Evolutionary conservation across 139 green algal species (phyloP).

Genomic region (Chlamydomonas sphaeroides): DNA sequence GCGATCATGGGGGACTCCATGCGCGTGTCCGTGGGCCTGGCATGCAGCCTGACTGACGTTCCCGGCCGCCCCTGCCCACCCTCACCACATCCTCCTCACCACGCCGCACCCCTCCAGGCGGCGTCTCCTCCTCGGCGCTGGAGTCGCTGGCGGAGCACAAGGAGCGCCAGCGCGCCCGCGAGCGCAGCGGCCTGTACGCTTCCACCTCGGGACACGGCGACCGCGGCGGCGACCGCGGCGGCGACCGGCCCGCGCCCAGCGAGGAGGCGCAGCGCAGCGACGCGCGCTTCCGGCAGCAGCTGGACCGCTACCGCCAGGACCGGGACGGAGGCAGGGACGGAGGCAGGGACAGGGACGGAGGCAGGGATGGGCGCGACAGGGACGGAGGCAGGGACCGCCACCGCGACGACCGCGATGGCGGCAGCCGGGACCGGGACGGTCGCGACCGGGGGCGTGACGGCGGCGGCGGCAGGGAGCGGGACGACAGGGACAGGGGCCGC

Average conservation of each 20-base stretch:
- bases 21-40: too few relatives aligned
- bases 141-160: conserved; percentile 31
- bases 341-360: background rate
- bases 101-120: too few relatives aligned
- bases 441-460: conserved; percentile 23
- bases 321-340: conserved; percentile 23
- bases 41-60: too few relatives aligned
- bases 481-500: conserved; percentile 20
- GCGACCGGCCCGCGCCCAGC: too few relatives aligned
- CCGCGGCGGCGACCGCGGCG: background rate
- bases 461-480: background rate
- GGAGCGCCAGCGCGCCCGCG: conserved; percentile 41
- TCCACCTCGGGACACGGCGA: conserved; percentile 33
- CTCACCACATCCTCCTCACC: too few relatives aligned
- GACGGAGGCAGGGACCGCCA: background rate
- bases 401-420: background rate
- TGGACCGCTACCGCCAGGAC: conserved; percentile 10
- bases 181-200: conserved; percentile 50
- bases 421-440: conserved; percentile 5
- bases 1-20: too few relatives aligned
- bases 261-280: conserved; percentile 16
- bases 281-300: conserved; percentile 4
- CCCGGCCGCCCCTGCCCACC: too few relatives aligned
- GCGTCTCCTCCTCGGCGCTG: conserved; percentile 44
- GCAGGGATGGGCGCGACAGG: background rate